Base-by-base conservation (phyloP, 208 protist genomes). In the Novymonas esmeraldas region DNA sequence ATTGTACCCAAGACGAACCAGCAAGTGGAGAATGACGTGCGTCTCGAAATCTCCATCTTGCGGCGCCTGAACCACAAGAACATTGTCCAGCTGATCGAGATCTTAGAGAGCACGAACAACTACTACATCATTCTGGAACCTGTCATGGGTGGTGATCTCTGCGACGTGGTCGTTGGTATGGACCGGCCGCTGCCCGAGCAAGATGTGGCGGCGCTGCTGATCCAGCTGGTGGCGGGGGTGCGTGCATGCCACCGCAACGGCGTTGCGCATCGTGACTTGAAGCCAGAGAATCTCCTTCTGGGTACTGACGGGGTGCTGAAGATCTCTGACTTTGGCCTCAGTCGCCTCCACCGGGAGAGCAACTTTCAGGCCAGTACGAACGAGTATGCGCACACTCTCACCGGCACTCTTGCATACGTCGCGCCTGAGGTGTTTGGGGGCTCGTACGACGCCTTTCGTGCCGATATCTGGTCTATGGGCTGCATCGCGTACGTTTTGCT, bases 241-340 rank as follows among this genome's bases (percentile, higher is more conserved):
- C 80, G 76, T 34, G 81, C 66, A n/a, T 92, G 88, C 56, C 90
- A 96, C 38, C 48, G 78, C 41, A 90, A 87, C 66, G 89, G 90
- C 31, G 80, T 98, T 0, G 94, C 95, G 24, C 96, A 98, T 78
- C 79, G 94, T 16, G 96, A 98, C 75, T 68, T 98, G 51, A 98
- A 98, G 76, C 94, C 94, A 6, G 96, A 98, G 69, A 98, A 98
- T 70, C 89, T 97, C 26, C 78, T 98, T 9, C 78, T 98, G 42
- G 87, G 76, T 2, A 81, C 75, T 10, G 78, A 79, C 46, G 87
- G 82, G 26, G 65, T 84, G 2, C 52, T 96, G 13, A 96, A 96
- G 64, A 94, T 96, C 39, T 89, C 87, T 20, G 92, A 96, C 65
- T 96, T 95, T 82, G 92, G 92, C 7, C 74, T 96, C 36, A 94